Evolutionary conservation across 2,329 filamentous ascomycete species (phyloP).

Genomic region (Xylariaceae sp.): DNA sequence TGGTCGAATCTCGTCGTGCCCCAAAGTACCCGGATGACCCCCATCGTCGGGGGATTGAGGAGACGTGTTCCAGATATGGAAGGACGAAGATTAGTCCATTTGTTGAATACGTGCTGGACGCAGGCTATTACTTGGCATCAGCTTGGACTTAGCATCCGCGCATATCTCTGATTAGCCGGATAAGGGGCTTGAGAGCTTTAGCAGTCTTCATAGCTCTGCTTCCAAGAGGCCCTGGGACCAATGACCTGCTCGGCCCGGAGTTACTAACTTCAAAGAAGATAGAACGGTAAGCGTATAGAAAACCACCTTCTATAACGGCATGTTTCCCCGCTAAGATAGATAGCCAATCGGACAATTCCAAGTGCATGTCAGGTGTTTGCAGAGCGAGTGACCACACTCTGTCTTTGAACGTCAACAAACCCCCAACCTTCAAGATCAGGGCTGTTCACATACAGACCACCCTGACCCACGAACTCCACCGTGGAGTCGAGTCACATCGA

Average conservation of each 20-base stretch:
- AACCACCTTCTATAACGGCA: constrained; percentile 1
- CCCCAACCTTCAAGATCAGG: not conserved
- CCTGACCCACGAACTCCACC: not conserved
- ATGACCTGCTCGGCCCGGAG: constrained; percentile 13
- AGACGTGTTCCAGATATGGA: not conserved
- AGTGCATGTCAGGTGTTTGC: not conserved
- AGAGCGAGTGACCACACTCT: not conserved
- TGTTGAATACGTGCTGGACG: not conserved
- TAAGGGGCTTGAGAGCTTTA: not conserved
- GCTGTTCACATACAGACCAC: not conserved
- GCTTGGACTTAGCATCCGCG: constrained; percentile 7
- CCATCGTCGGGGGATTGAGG: not conserved
- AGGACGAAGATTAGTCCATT: not conserved
- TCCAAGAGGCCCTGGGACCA: not conserved
- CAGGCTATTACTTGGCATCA: constrained; percentile 21
- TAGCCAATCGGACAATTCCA: not conserved
- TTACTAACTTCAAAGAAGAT: not conserved
- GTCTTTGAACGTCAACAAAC: not conserved
- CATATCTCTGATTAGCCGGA: constrained; percentile 19
- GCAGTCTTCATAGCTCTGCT: constrained; percentile 4
- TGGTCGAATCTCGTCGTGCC: not conserved
- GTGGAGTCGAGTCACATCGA: constrained; percentile 11
- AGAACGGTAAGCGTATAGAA: not conserved
- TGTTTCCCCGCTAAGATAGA: not conserved
- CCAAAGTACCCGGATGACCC: not conserved